Evolutionary conservation across 192 early-diverging fungal species (phyloP), one percentile per base, ranked within the genome.

Genomic region (Linnemannia hyalina): DNA sequence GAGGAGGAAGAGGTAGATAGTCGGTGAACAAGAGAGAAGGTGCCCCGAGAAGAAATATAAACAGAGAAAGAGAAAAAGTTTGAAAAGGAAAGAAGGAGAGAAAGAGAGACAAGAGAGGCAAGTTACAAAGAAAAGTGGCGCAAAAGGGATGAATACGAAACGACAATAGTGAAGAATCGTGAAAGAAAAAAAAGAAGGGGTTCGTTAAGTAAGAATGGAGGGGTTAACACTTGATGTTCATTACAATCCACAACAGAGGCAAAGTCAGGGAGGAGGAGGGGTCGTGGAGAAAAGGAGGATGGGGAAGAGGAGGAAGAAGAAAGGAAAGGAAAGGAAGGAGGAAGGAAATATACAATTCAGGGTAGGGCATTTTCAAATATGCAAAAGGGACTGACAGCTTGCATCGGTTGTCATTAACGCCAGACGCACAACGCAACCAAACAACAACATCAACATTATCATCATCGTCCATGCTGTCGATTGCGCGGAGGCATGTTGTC

Each of bases 221-320:
- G 38, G 41, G 4, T 42, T 41, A 38, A 26, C 38, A 41, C 70
- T 38, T 71, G 70, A 71, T 42, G 41, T 41, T 71, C 38, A 71
- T 42, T 41, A 41, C 38, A 71, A 15, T 65, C 60, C 60, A 65
- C 60, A 65, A 42, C 70, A 71, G 70, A 41, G 70, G 70, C 40
- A n/a, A 71, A 41, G 35, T 26, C n/a, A 20, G n/a, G 40, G 40
- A 32, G 11, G 26, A 15, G 47, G 49, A 20, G 18, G 49, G 32
- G 49, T 52, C 49, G 49, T 23, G 54, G 46, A 23, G 70, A n/a
- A 78, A 68, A 22, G 54, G 52, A 20, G 36, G 78, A 65, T 0
- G 29, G 9, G 26, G 42, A 26, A 46, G 8, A 49, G 38, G 32
- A 46, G 42, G 16, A 73, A 46, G 73, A 68, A 23, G 23, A 73